Evolutionary conservation across 805 yeast genomes (phyloP), one percentile per base, ranked within the genome.

Genomic region (Kodamaea restingae): DNA sequence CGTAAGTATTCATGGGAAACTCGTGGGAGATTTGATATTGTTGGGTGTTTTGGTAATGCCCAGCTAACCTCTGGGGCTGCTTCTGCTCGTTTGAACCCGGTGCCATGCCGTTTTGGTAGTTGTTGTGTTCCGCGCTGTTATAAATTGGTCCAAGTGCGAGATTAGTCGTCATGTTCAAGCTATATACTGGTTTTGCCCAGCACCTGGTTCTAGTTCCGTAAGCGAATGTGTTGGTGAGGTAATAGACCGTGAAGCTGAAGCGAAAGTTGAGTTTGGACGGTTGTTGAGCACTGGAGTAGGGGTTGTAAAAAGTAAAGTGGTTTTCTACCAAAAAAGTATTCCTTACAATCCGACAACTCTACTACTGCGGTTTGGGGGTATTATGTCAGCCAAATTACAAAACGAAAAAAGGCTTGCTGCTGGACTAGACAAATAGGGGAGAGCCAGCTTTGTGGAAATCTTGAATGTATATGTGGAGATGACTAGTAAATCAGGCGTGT

Each of bases 181-280:
- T 7, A 9, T 21, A 9, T n/a, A 21, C 24, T 21, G 24, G 12
- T 25, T 5, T 25, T 6, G 6, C 31, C 31, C 31, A 12, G 17
- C 31, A 12, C 17, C 17, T 25, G 14, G 14, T 25, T n/a, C 28
- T n/a, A 20, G 22, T 20, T 27, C 18, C 5, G 15, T 9, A 27
- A 30, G 32, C 32, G 32, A 30, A 30, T 30, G 32, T 17, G 31
- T 27, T 14, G 31, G 17, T n/a, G n/a, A n/a, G n/a, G n/a, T n/a
- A n/a, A n/a, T n/a, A n/a, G n/a, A n/a, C n/a, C n/a, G n/a, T n/a
- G n/a, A n/a, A n/a, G n/a, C n/a, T n/a, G n/a, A 15, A 28, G 28
- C 28, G 28, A 25, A 11, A 9, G 28, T 11, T 25, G 28, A 12
- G 10, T 25, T 9, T 9, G n/a, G 14, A n/a, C n/a, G n/a, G n/a